Evolutionary conservation across 345 rosid species (phyloP), one percentile per base, ranked within the genome.

Genomic region (Boechera retrofracta): DNA sequence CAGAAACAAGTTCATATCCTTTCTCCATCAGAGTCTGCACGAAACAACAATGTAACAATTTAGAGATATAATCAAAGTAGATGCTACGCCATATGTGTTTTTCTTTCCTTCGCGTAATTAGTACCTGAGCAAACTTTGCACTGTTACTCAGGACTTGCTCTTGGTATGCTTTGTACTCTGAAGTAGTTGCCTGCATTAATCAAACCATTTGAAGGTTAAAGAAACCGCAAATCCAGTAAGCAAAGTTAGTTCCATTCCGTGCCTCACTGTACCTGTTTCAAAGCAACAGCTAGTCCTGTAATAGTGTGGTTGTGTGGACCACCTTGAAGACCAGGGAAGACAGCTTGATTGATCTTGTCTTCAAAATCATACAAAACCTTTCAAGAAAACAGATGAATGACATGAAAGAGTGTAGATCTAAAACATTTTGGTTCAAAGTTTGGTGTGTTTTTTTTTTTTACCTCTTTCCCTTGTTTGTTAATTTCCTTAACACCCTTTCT

Each of bases 261-360:
- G 55, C 11, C 55, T 18, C 28, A 21, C 12, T 18, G 28, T 58
- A 89, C 97, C 95, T 93, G 98, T 73, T 92, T 95, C 82, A 92
- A 65, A 68, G 98, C 96, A 80, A 95, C 99, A 44, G 98, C 99
- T 78, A 95, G 86, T 83, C 96, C 98, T 53, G 99, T 54, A 60
- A 95, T 95, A 41, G 99, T 95, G 91, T 95, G 98, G 85, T 95
- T 92, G 83, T 95, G 99, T 8, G 98, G 99, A 11, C 99, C 99
- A 64, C 99, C 99, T 87, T 95, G 99, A 79, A 95, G 99, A 76
- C 99, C 99, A 58, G 99, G 99, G 80, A 95, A 95, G 61, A 95
- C 98, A 2, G 99, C 91, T 83, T 95, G 99, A 64, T 92, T 95
- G 73, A 95, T 92, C 83, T 89, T 95, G 85, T 95, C 99, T 82